phyloP scores from a whole-genome alignment of 2,329 filamentous ascomycete genomes.

The Fusarium keratoplasticum region DNA sequence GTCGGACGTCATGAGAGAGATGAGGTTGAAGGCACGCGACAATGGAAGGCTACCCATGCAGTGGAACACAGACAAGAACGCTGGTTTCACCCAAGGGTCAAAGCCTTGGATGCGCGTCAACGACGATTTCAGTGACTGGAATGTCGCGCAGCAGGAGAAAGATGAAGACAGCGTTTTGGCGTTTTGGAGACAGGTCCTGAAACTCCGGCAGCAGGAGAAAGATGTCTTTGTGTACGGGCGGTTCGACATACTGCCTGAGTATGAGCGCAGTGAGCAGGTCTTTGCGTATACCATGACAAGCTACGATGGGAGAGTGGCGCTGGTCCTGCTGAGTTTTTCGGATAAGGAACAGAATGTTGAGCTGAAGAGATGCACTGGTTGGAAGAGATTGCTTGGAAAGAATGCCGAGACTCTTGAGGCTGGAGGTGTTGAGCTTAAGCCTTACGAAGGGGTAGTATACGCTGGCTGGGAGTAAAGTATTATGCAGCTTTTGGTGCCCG shows the following conservation, averaged over 20 bases:
- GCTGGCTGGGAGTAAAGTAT: neutral
- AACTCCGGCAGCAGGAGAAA: conserved; percentile 20
- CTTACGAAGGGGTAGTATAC: neutral
- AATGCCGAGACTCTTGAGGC: neutral
- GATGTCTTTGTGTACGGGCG: conserved; percentile 41
- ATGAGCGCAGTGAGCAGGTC: conserved; percentile 25
- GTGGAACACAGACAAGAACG: conserved; percentile 62
- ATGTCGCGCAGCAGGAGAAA: conserved; percentile 26
- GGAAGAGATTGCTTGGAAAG: conserved; percentile 11
- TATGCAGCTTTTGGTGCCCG: neutral
- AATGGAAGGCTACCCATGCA: conserved; percentile 52
- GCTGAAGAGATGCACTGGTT: neutral
- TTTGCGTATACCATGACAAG: conserved; percentile 41
- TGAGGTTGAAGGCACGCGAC: conserved; percentile 48
- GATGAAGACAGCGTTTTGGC: conserved; percentile 30
- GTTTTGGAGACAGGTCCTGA: conserved; percentile 32
- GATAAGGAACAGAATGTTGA: neutral
- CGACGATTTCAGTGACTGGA: conserved; percentile 35
- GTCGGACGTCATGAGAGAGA: conserved; percentile 54
- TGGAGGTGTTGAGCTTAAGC: neutral
- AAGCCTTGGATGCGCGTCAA: conserved; percentile 46
- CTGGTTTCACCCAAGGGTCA: conserved; percentile 52
- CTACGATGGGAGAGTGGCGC: conserved; percentile 20
- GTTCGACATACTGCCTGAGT: conserved; percentile 4
- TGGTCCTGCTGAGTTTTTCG: conserved; percentile 40